Evolutionary conservation across 495 filamentous ascomycete genomes (phyloP).

Genomic region (Penicillium cinerascens): DNA sequence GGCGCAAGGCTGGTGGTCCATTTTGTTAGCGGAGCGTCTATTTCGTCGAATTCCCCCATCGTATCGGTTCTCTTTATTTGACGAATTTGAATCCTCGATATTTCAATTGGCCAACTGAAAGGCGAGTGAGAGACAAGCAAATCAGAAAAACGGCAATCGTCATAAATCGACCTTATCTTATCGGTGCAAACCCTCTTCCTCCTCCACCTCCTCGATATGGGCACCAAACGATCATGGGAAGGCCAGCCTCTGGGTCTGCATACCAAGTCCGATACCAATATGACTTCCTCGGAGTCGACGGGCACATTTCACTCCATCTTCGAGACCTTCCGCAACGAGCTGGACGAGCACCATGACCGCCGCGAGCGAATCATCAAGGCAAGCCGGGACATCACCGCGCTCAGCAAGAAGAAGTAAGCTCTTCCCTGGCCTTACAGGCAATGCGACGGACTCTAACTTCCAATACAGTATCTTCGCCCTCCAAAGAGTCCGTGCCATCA

Average conservation of each 20-base stretch:
- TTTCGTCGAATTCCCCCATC: neutral
- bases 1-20: neutral
- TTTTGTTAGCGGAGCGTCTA: neutral
- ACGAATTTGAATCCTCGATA: too few species aligned
- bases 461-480: conserved; percentile 78
- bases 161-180: conserved; percentile 12
- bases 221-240: conserved; percentile 59
- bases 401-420: conserved; percentile 91
- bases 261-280: conserved; percentile 21
- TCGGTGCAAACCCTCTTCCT: conserved; percentile 12
- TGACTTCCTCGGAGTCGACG: conserved; percentile 24
- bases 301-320: conserved; percentile 69
- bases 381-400: conserved; percentile 83
- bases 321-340: conserved; percentile 74
- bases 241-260: conserved; percentile 47
- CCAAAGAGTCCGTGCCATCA: conserved; percentile 70
- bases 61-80: too few species aligned
- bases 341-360: conserved; percentile 92
- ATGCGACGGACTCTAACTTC: neutral
- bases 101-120: too few species aligned
- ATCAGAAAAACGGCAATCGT: too few species aligned
- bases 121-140: too few species aligned
- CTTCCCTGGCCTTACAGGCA: neutral
- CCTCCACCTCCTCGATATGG: conserved; percentile 23
- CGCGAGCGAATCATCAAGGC: conserved; percentile 86